Base-by-base conservation (phyloP, 257 asterid species). In the Gardenia jasminoides region DNA sequence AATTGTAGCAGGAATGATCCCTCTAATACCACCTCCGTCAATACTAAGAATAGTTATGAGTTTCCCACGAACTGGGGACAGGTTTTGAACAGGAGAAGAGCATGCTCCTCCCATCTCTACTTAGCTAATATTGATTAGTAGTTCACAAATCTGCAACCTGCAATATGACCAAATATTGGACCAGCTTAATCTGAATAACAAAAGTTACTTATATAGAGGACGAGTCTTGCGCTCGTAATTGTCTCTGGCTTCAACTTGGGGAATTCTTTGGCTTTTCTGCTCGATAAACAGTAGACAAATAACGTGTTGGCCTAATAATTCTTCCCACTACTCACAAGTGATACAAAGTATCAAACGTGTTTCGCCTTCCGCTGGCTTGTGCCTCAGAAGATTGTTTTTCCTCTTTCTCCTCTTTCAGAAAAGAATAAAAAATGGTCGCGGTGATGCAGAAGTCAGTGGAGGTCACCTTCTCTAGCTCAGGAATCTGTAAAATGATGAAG, bases 1-100 rank as follows among this genome's bases (percentile, higher is more conserved):
- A 80, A 89, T 74, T 54, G 83, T 80, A 62, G 88, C 90, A 0
- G 97, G 97, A 75, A 92, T 88, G 75, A 91, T 87, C 48, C 96
- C 96, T 30, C 85, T 80, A n/a, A 92, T 90, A 69, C 93, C 97
- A 66, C 97, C 97, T 24, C 97, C 96, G 61, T 92, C 97, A 16
- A 91, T 87, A 82, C 97, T 92, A 20, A 92, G 88, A 54, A 92
- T 74, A 1, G 96, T 92, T 58, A 87, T 71, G 0, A 86, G 67
- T 9, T 61, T 73, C 31, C 92, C 93, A 41, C 58, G 20, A 4
- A 41, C 44, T 19, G 91, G 85, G 54, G 92, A 85, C 36, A 20
- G 79, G 79, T 82, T 82, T 1, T 75, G 76, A 5, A 76, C 39
- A 19, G 47, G 76, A 24, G 85, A 78, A 7, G 59, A 17, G 8